A percentile compares a stretch with the other conserved stretches of the same genome.
Conservation (phyloP, 306 rosid genomes). For the Castanea sativa region DNA sequence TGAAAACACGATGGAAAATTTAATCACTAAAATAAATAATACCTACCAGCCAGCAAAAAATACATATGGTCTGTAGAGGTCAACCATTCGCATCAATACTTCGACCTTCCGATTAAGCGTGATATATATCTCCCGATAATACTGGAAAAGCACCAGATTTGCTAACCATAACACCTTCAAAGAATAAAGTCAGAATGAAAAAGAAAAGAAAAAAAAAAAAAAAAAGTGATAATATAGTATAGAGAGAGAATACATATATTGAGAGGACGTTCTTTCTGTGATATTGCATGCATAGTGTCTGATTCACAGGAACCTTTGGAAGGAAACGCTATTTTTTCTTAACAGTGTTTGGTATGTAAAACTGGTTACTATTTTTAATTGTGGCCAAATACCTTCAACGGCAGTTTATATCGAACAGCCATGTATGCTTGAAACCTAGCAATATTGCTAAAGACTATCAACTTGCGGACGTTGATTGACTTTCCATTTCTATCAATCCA, state of each 20-base stretch:
- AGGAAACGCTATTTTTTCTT: too few species aligned
- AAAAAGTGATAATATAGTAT: too few species aligned
- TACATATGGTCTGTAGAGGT: slow-evolving; percentile 31
- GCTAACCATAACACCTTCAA: slow-evolving; percentile 29
- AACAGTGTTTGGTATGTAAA: too few species aligned
- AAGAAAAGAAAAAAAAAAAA: not conserved
- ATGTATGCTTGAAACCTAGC: slow-evolving; percentile 20
- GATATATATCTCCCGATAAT: not conserved
- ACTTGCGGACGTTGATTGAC: slow-evolving; percentile 4
- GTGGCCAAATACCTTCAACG: slow-evolving; percentile 26
- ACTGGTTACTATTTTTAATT: too few species aligned
- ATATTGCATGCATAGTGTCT: too few species aligned
- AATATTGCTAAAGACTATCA: not conserved
- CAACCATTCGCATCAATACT: slow-evolving; percentile 8
- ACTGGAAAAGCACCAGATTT: not conserved
- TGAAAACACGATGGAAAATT: not conserved
- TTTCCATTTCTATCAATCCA: slow-evolving; percentile 18
- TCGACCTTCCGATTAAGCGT: not conserved
- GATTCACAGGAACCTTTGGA: too few species aligned
- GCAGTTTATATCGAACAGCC: slow-evolving; percentile 20
- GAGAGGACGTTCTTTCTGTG: too few species aligned
- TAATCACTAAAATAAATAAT: not conserved
- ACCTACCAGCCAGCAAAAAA: slow-evolving; percentile 37
- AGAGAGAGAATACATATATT: too few species aligned
- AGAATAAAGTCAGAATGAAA: not conserved